Conservation (phyloP, 2,329 filamentous ascomycete genomes). For the Aureobasidium sp. region DNA sequence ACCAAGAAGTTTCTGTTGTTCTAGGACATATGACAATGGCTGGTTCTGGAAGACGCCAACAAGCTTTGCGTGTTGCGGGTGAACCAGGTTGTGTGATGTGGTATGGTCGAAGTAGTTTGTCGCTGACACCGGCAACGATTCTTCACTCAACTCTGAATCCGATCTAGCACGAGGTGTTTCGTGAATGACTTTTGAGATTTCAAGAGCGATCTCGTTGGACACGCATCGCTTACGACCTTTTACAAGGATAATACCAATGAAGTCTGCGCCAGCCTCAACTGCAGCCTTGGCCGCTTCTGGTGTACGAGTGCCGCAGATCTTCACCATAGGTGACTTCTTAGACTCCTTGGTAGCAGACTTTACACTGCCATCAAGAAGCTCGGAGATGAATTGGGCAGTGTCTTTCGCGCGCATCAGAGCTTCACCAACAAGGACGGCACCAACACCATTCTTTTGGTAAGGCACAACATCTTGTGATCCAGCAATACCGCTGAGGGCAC, state of each 20-base stretch:
- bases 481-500: conserved; percentile 89
- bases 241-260: conserved; percentile 89
- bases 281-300: conserved; percentile 72
- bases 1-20: conserved; percentile 64
- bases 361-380: conserved; percentile 59
- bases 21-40: conserved; percentile 70
- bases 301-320: conserved; percentile 88
- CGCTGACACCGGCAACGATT: conserved; percentile 26
- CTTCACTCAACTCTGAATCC: conserved; percentile 16
- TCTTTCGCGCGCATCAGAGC: conserved; percentile 88
- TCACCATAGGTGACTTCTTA: conserved; percentile 57
- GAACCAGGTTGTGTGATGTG: conserved; percentile 36
- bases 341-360: conserved; percentile 19
- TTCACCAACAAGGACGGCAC: conserved; percentile 89
- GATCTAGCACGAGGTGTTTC: conserved; percentile 33
- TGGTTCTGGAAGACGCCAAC: conserved; percentile 95
- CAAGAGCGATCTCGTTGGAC: conserved; percentile 64
- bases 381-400: conserved; percentile 71
- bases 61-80: conserved; percentile 59
- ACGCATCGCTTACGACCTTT: conserved; percentile 74
- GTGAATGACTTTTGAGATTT: conserved; percentile 74
- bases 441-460: conserved; percentile 82
- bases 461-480: conserved; percentile 78
- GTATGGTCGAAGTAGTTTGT: conserved; percentile 66
- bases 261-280: conserved; percentile 77